Evolutionary conservation across 2,329 filamentous ascomycete species (phyloP).

Genomic region (Calonectria fujianensis): DNA sequence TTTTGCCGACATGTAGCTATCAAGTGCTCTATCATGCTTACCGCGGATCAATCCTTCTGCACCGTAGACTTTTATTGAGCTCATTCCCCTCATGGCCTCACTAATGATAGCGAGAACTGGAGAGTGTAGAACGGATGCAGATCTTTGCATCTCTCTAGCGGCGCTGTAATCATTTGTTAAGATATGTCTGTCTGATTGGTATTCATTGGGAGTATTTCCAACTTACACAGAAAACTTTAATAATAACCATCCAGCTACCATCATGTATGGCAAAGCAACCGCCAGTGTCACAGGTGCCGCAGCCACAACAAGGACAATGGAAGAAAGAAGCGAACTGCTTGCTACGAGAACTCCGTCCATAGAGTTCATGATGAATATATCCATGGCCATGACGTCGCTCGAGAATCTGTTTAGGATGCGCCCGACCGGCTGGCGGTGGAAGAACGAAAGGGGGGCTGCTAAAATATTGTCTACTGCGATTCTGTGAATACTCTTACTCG

Average conservation of each 20-base stretch:
- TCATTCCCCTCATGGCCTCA: background rate
- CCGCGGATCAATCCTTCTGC: background rate
- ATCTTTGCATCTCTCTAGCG: conserved; percentile 9
- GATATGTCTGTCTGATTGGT: background rate
- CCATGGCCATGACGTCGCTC: conserved; percentile 10
- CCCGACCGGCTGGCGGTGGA: background rate
- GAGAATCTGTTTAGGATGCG: conserved; percentile 8
- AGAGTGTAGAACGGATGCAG: conserved; percentile 2
- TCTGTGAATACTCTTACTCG: conserved; percentile 14
- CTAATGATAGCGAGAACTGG: conserved; percentile 1
- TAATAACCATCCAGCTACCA: background rate
- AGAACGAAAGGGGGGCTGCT: conserved; percentile 9
- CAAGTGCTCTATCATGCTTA: conserved; percentile 7
- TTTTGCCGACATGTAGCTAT: conserved; percentile 10
- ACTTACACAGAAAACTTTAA: conserved; percentile 14
- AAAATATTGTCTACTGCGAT: conserved; percentile 11
- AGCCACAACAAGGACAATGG: conserved; percentile 9
- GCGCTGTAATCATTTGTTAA: background rate
- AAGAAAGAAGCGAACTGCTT: background rate
- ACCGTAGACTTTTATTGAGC: conserved; percentile 1
- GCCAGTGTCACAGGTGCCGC: background rate
- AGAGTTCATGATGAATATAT: conserved; percentile 21
- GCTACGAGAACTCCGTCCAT: conserved; percentile 9
- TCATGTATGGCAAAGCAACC: background rate
- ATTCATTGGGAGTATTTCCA: background rate